Conservation (phyloP, 768 basidiomycete genomes). For the Neoboletus subvelutipes region DNA sequence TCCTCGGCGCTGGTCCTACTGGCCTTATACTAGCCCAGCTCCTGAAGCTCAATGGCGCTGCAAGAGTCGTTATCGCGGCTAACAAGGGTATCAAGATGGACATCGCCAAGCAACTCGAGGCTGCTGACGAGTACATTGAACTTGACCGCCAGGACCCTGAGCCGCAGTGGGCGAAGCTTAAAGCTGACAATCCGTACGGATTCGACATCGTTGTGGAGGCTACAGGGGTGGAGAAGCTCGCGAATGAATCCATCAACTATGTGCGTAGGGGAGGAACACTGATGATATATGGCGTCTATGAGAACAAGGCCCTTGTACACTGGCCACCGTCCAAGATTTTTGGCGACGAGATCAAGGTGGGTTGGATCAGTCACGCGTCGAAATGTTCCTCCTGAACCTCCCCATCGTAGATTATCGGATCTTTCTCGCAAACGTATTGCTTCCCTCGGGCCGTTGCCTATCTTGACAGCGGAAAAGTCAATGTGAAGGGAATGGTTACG, state of each 20-base stretch:
- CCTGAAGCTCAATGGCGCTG: slow-evolving; percentile 83
- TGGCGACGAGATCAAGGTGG: slow-evolving; percentile 64
- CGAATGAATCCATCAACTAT: slow-evolving; percentile 88
- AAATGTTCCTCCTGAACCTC: not conserved
- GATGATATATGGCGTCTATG: slow-evolving; percentile 91
- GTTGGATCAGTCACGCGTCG: not conserved
- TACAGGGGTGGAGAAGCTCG: slow-evolving; percentile 81
- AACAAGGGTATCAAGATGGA: slow-evolving; percentile 92
- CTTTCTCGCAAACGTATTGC: slow-evolving; percentile 85
- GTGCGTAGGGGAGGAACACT: slow-evolving; percentile 82
- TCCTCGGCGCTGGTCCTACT: slow-evolving; percentile 90
- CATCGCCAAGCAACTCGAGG: slow-evolving; percentile 74
- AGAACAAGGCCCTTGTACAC: slow-evolving; percentile 77
- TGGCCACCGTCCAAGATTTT: slow-evolving; percentile 88
- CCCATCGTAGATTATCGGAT: slow-evolving; percentile 71
- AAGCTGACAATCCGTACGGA: slow-evolving; percentile 79
- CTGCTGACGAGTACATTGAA: slow-evolving; percentile 84
- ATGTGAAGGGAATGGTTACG: slow-evolving; percentile 77
- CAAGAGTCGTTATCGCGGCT: slow-evolving; percentile 77
- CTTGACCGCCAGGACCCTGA: slow-evolving; percentile 74
- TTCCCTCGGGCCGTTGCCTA: slow-evolving; percentile 91
- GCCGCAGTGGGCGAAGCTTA: slow-evolving; percentile 78
- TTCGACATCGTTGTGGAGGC: slow-evolving; percentile 86
- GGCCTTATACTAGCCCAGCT: slow-evolving; percentile 89
- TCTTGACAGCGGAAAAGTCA: slow-evolving; percentile 83